Conservation (phyloP, 495 filamentous ascomycete species). For the Penicillium cosmopolitanum region DNA sequence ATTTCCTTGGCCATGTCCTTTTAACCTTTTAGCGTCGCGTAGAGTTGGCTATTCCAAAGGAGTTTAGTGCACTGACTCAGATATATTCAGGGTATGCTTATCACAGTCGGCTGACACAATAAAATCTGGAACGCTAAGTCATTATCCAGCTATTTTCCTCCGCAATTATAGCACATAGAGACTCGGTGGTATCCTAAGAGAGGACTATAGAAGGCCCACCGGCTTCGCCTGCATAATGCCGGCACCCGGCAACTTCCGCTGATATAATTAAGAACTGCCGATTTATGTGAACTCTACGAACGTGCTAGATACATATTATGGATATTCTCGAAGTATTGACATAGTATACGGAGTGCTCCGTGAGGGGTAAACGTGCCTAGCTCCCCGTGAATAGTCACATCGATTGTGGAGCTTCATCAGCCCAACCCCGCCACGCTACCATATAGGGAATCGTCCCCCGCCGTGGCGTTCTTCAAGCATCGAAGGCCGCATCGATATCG, state of each 20-base stretch:
- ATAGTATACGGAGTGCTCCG: background rate
- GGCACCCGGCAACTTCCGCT: background rate
- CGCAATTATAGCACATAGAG: background rate
- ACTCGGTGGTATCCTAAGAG: background rate
- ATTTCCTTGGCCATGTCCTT: background rate
- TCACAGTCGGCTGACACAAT: background rate
- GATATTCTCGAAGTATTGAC: no score
- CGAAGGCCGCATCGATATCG: background rate
- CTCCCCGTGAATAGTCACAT: conserved; percentile 5
- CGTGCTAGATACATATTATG: no score
- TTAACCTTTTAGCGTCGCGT: background rate
- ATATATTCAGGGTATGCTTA: background rate
- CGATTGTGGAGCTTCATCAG: background rate
- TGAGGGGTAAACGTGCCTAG: background rate
- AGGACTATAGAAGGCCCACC: background rate
- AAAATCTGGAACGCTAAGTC: no score
- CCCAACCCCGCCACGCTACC: background rate
- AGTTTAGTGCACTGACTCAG: background rate
- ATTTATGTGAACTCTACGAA: background rate
- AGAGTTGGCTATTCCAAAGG: background rate
- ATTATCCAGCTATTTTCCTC: no score
- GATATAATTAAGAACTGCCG: background rate
- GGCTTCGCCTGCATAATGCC: background rate
- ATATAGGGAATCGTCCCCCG: conserved; percentile 1
- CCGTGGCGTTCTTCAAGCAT: background rate